Conservation (phyloP, 441 rosid species). For the Pelargonium myrrhifolium region DNA sequence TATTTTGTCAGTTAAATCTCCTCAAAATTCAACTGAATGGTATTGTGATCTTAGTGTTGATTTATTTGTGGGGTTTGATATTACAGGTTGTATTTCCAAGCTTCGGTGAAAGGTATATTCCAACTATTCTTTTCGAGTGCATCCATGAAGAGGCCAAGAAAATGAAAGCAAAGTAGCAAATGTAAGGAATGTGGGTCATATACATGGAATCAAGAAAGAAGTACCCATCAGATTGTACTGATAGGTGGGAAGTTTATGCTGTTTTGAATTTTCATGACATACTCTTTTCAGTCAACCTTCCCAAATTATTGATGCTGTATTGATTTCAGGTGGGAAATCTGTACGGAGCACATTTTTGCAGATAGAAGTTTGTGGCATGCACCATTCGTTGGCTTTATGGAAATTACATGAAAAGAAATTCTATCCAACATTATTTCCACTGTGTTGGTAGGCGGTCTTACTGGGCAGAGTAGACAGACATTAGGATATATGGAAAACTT, state of each 20-base stretch:
- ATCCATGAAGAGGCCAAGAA: conserved; percentile 57
- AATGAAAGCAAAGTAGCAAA: conserved; percentile 38
- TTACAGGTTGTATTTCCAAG: conserved; percentile 88
- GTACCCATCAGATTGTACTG: not conserved
- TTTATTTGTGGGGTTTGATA: conserved; percentile 10
- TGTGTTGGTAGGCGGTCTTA: too few relatives aligned
- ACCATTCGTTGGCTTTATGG: too few relatives aligned
- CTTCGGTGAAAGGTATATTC: conserved; percentile 84
- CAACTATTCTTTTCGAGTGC: conserved; percentile 65
- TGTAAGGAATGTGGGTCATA: not conserved
- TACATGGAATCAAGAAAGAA: not conserved
- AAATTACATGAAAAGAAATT: too few relatives aligned
- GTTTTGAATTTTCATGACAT: not conserved
- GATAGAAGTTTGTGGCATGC: too few relatives aligned
- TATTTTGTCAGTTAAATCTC: not conserved
- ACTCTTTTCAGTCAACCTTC: too few relatives aligned
- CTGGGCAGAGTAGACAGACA: too few relatives aligned
- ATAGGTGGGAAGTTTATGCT: not conserved
- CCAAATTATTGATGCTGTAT: too few relatives aligned
- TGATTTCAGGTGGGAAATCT: not conserved
- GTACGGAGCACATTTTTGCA: not conserved
- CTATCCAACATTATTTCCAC: too few relatives aligned
- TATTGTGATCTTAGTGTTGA: not conserved
- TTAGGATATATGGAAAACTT: too few relatives aligned
- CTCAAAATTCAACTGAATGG: too few relatives aligned